Conservation (phyloP, 352 stramenopile genomes). For the Phytophthora citricola region DNA sequence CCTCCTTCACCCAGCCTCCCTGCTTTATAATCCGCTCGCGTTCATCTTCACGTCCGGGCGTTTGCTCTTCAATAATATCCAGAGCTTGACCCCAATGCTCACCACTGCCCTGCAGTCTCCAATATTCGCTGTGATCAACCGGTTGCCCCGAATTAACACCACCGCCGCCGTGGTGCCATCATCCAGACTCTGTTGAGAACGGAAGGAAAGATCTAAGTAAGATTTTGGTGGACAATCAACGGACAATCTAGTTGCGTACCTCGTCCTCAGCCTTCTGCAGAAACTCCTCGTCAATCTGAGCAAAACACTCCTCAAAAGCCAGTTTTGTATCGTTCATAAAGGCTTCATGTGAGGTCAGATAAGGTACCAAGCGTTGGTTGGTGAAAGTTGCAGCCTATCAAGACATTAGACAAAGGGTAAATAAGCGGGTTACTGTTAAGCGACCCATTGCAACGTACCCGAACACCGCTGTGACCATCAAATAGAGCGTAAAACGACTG, state of each 20-base stretch:
- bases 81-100: constrained; percentile 80
- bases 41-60: constrained; percentile 76
- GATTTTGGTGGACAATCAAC: background rate
- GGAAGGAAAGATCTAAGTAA: constrained; percentile 10
- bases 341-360: constrained; percentile 72
- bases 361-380: constrained; percentile 70
- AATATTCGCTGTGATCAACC: constrained; percentile 86
- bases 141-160: constrained; percentile 84
- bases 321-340: constrained; percentile 67
- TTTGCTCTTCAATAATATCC: constrained; percentile 91
- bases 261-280: constrained; percentile 63
- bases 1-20: constrained; percentile 84
- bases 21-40: constrained; percentile 72
- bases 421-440: background rate
- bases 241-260: constrained; percentile 30
- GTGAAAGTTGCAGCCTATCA: constrained; percentile 77
- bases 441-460: constrained; percentile 44
- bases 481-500: constrained; percentile 87
- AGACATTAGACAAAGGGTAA: background rate
- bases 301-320: constrained; percentile 82
- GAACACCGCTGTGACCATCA: constrained; percentile 83
- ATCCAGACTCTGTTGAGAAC: constrained; percentile 49
- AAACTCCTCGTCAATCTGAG: constrained; percentile 82
- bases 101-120: constrained; percentile 90
- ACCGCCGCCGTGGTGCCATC: constrained; percentile 83